Conservation (phyloP, 2,329 filamentous ascomycete species). For the Fusarium anthophilum region DNA sequence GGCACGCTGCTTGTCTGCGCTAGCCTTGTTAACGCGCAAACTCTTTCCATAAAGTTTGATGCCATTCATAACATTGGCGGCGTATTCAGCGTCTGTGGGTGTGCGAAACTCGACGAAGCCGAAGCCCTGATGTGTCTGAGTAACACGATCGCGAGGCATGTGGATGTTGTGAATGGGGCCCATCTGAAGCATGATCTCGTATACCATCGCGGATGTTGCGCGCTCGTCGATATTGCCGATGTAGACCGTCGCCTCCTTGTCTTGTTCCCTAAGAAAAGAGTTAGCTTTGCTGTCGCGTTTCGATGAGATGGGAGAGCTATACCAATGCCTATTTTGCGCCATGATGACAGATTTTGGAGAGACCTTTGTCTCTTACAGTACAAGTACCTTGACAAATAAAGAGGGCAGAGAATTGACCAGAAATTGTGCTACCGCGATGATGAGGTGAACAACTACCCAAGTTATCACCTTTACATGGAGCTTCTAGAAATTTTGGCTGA, state of each 20-base stretch:
- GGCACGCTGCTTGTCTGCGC: conserved; percentile 91
- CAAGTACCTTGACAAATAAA: not conserved
- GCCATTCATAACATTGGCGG: conserved; percentile 95
- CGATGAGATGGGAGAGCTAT: conserved; percentile 42
- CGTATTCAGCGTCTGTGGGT: conserved; percentile 96
- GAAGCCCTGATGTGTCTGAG: conserved; percentile 95
- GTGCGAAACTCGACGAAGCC: conserved; percentile 98
- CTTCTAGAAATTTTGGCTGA: conserved; percentile 42
- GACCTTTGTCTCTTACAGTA: not conserved
- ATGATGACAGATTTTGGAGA: conserved; percentile 57
- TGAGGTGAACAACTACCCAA: conserved; percentile 3
- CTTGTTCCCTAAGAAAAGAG: conserved; percentile 79
- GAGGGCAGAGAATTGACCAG: not conserved
- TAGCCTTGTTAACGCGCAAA: conserved; percentile 93
- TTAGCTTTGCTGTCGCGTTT: conserved; percentile 24
- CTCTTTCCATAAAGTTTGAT: conserved; percentile 93
- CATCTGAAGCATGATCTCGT: conserved; percentile 98
- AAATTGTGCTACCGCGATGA: not conserved
- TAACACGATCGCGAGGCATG: conserved; percentile 97
- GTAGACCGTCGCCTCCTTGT: conserved; percentile 98
- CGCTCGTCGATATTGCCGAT: conserved; percentile 99
- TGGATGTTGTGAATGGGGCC: conserved; percentile 98
- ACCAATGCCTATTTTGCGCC: conserved; percentile 80
- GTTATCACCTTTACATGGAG: conserved; percentile 18
- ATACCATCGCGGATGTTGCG: conserved; percentile 87